phyloP scores from a whole-genome alignment of 345 rosid genomes.

The Salix viminalis region DNA sequence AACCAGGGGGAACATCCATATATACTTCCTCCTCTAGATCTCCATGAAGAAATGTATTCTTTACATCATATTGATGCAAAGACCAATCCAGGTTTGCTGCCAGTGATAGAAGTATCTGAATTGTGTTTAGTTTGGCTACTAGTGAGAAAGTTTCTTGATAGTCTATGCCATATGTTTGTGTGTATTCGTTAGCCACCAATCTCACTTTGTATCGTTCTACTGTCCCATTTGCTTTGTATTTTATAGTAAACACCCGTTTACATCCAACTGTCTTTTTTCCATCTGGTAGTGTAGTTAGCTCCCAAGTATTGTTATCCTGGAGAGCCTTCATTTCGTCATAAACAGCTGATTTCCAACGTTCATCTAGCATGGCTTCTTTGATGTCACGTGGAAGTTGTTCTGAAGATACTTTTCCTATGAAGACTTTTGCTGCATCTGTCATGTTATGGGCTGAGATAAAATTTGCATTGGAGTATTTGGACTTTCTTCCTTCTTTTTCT shows the following conservation, averaged over 20 bases:
- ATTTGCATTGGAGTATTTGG: too few relatives aligned
- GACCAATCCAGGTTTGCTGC: background rate
- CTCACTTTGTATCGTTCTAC: background rate
- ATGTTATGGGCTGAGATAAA: background rate
- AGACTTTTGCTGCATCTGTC: background rate
- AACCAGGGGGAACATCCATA: too few relatives aligned
- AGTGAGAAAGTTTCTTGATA: background rate
- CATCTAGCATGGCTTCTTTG: too few relatives aligned
- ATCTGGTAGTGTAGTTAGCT: background rate
- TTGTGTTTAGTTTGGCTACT: too few relatives aligned
- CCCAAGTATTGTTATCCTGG: background rate
- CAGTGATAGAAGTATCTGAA: background rate
- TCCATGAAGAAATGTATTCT: too few relatives aligned
- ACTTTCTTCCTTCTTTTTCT: too few relatives aligned
- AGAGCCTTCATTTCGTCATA: too few relatives aligned
- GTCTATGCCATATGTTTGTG: background rate
- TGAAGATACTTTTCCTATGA: too few relatives aligned
- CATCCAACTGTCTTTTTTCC: background rate
- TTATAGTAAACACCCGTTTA: background rate
- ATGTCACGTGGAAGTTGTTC: background rate
- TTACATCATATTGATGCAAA: too few relatives aligned
- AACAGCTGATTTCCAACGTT: too few relatives aligned
- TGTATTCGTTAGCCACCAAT: too few relatives aligned
- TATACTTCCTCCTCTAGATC: too few relatives aligned
- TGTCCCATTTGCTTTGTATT: background rate